These are phyloP conservation scores for Globisporangium mamillatum DNA, from an alignment of 352 stramenopile genomes.

Conservation along the genomic window DNA sequence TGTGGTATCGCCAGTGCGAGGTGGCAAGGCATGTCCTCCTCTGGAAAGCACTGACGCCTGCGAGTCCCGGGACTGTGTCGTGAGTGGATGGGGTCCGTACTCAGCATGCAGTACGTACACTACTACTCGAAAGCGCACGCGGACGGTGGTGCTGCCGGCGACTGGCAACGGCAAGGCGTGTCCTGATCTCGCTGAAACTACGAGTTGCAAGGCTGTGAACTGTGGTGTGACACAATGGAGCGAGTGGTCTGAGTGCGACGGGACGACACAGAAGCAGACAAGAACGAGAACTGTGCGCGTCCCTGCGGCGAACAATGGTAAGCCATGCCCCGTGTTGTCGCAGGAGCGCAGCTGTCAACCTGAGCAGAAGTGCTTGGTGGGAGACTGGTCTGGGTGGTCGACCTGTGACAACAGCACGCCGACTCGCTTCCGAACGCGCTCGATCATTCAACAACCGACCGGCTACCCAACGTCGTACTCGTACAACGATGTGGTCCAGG, in stretches of 20 bases:
- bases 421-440: constrained; percentile 41
- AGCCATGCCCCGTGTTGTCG: constrained; percentile 33
- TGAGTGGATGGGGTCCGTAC: constrained; percentile 51
- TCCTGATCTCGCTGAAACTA: constrained; percentile 35
- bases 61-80: constrained; percentile 39
- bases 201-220: constrained; percentile 41
- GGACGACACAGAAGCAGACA: constrained; percentile 26
- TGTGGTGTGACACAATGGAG: constrained; percentile 54
- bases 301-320: constrained; percentile 29
- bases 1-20: constrained; percentile 29
- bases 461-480: constrained; percentile 1
- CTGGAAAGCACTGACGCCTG: constrained; percentile 37
- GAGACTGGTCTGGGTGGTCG: constrained; percentile 49
- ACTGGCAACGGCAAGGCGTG: constrained; percentile 45
- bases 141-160: constrained; percentile 22
- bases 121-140: constrained; percentile 40
- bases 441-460: constrained; percentile 26
- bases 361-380: constrained; percentile 43
- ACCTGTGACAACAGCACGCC: constrained; percentile 29
- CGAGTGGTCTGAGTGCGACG: constrained; percentile 42
- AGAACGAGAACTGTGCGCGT: constrained; percentile 44
- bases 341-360: constrained; percentile 42
- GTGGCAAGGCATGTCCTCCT: constrained; percentile 36
- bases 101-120: constrained; percentile 31
- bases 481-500: neutral